Evolutionary conservation across 202 grass and related monocot species (phyloP), one percentile per base, ranked within the genome.

Genomic region (Dendrocalamus latiflorus): DNA sequence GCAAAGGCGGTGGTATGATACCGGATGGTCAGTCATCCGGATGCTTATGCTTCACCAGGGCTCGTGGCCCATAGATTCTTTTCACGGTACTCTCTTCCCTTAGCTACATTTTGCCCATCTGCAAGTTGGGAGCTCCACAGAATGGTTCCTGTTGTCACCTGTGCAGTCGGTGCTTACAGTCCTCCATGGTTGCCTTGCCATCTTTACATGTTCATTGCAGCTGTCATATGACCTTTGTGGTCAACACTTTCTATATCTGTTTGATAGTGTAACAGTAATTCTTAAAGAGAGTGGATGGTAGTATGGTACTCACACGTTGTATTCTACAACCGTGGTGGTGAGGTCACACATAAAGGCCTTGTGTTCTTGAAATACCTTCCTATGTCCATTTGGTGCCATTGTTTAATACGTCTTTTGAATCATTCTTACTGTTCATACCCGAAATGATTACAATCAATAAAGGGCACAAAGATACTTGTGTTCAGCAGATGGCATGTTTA

Each of bases 1-100:
- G 90, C 66, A 98, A 93, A 86, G 95, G 95, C 2, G 95, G 95
- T 22, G 95, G 95, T 37, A 98, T 98, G 95, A 94, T 94, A 76
- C 95, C 90, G 0, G 92, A 88, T 38, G 92, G 72, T 17, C 90
- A 94, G 30, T 83, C 75, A 75, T 43, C 82, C 1, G 92, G 92
- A 24, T 98, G 95, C 75, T 88, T 94, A 42, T 97, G 95, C 76
- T 91, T 97, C 70, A 85, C 82, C 24, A 79, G 24, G 79, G 81
- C 90, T 68, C 90, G 95, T 18, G 95, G 95, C 33, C 95, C 92
- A 11, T 91, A 93, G 89, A 28, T 51, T 36, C 50, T 26, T 87
- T 79, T 70, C 56, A 65, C 14, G 18, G 20, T 64, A 38, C 28
- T 38, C 38, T 69, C 39, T 15, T 76, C 56, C 65, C 72, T 43